Percentiles rank a stretch among this genome's conserved stretches.
These are phyloP conservation scores for Hansenula lynferdii DNA, from an alignment of 1,139 yeast genomes.

Conservation along the genomic window DNA sequence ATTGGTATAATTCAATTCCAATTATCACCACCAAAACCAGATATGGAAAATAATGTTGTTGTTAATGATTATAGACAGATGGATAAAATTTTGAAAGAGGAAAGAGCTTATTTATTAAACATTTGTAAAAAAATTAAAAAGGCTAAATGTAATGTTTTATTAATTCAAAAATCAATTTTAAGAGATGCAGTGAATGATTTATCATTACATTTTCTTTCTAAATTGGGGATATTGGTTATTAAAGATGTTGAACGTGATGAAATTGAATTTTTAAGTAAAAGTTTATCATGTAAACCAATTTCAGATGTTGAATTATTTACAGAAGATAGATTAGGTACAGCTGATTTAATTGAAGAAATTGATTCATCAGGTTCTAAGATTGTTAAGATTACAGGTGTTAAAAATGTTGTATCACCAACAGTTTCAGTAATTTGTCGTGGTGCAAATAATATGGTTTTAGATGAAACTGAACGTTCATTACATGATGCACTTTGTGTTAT, in stretches of 20 bases:
- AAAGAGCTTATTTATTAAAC: conserved; percentile 89
- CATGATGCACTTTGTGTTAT: conserved; percentile 98
- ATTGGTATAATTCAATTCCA: conserved; percentile 95
- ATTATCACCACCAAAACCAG: conserved; percentile 98
- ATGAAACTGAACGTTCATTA: conserved; percentile 93
- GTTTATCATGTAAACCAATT: conserved; percentile 92
- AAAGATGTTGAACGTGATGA: conserved; percentile 97
- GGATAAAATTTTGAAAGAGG: conserved; percentile 98
- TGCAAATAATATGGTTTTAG: conserved; percentile 83
- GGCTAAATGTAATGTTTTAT: conserved; percentile 90
- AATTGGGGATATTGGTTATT: conserved; percentile 87
- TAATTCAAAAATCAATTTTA: conserved; percentile 90
- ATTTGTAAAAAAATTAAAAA: conserved; percentile 95
- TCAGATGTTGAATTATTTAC: conserved; percentile 92
- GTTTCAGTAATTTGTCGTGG: conserved; percentile 94
- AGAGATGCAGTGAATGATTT: conserved; percentile 97
- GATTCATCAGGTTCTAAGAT: conserved; percentile 90
- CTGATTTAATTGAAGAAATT: conserved; percentile 88
- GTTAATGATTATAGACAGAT: conserved; percentile 97
- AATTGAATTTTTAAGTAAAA: conserved; percentile 86
- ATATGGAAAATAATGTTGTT: conserved; percentile 95
- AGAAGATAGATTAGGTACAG: conserved; percentile 88
- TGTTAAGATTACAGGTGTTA: conserved; percentile 87
- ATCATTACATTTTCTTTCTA: conserved; percentile 90
- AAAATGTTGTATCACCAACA: conserved; percentile 56